Evolutionary conservation across 1,139 yeast species (phyloP).

Genomic region (Nakaseomyces delphensis): DNA sequence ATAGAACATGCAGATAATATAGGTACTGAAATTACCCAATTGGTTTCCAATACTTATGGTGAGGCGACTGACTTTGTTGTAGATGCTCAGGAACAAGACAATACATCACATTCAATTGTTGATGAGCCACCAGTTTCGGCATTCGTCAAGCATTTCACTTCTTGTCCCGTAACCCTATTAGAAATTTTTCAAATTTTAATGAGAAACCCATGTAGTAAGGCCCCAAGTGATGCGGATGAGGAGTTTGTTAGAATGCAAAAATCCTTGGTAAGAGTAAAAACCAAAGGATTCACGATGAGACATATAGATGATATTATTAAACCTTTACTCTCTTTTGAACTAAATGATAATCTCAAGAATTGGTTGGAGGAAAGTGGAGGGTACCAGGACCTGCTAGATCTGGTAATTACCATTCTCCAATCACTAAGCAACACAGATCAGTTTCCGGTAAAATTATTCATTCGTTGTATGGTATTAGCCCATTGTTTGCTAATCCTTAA

Average conservation of each 20-base stretch:
- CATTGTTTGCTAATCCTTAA: slow-evolving; percentile 18
- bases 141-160: slow-evolving; percentile 6
- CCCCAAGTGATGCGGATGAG: neutral
- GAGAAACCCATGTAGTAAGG: neutral
- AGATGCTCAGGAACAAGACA: neutral
- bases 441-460: slow-evolving; percentile 23
- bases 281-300: slow-evolving; percentile 24
- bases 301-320: slow-evolving; percentile 22
- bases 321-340: slow-evolving; percentile 15
- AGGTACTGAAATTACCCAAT: neutral
- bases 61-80: slow-evolving; percentile 3
- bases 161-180: slow-evolving; percentile 14
- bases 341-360: slow-evolving; percentile 11
- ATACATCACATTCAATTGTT: neutral
- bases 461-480: slow-evolving; percentile 21
- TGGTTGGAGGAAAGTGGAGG: slow-evolving; percentile 24
- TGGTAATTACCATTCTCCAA: slow-evolving; percentile 18
- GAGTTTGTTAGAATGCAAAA: slow-evolving; percentile 3
- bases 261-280: slow-evolving; percentile 17
- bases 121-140: neutral
- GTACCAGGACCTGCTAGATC: slow-evolving; percentile 15
- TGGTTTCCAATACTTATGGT: neutral
- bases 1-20: neutral
- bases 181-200: slow-evolving; percentile 15
- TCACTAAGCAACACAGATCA: slow-evolving; percentile 21